Base-by-base conservation (phyloP, 495 filamentous ascomycete genomes). In the Penicillium goetzii region DNA sequence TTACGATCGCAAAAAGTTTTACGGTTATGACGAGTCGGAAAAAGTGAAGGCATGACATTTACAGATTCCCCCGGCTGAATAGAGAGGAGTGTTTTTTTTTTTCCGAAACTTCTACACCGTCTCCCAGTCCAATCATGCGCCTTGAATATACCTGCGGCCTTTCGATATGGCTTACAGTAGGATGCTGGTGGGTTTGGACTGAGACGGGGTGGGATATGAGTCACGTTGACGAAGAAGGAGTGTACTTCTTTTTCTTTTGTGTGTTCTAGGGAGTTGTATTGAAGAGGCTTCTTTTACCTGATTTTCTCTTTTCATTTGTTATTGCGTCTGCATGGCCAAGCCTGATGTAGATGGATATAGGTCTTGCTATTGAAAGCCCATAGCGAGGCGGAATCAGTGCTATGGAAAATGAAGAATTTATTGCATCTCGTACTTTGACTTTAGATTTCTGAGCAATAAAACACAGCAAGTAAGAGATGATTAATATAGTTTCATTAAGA, bases 251-350 rank as follows among this genome's bases (percentile, higher is more conserved):
- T 69, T 74, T 72, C 56, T 61, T 72, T 76, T 69, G 70, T 70
- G 72, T 70, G 68, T 74, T 70, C 73, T 74, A 76, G 68, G 77
- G 77, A 75, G 71, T 76, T 72, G 74, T 72, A 62, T 68, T 68
- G 61, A 69, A 72, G 68, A 78, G 65, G 65, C 66, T 73, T 70
- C 65, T 56, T 63, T 57, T 70, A 58, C 65, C 59, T 72, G 59
- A 21, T 47, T 47, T 47, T 25, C 43, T 47, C 14, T 34, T 58
- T 47, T 55, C 54, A 66, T 66, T 72, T 68, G 51, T 33, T 58
- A 56, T 66, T 72, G 38, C 60, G 56, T 62, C 61, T 73, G 68
- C 73, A 74, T 76, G 68, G 51, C 63, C 61, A 50, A 58, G 70
- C 64, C 70, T 60, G 68, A 69, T 70, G 72, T 77, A 76, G 71